Percentiles rank a stretch among this genome's conserved stretches.
phyloP scores from a whole-genome alignment of 345 rosid genomes.

The Noccaea caerulescens region DNA sequence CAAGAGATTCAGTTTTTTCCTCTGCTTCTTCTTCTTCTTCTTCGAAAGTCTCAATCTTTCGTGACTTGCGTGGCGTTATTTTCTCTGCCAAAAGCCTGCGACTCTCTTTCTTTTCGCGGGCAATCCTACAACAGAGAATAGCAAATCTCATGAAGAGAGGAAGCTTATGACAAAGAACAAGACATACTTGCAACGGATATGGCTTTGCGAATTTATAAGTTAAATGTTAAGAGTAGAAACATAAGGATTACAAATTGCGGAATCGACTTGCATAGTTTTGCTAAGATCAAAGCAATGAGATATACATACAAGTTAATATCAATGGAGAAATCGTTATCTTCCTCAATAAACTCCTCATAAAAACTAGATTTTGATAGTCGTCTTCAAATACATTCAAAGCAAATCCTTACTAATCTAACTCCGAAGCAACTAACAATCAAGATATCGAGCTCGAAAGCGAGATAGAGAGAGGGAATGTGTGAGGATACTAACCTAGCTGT shows the following conservation, averaged over 20 bases:
- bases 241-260: not conserved
- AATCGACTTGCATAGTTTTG: not conserved
- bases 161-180: not conserved
- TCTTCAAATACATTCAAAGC: not conserved
- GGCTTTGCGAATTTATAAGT: not conserved
- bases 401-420: not conserved
- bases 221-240: not conserved
- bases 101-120: conserved; percentile 75
- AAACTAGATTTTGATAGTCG: not conserved
- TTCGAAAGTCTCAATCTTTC: conserved; percentile 36
- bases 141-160: conserved; percentile 6
- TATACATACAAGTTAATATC: not conserved
- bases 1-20: conserved; percentile 46
- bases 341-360: conserved; percentile 11
- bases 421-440: not conserved
- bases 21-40: conserved; percentile 55
- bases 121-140: conserved; percentile 46
- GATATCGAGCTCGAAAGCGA: not conserved
- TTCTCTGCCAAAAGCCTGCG: conserved; percentile 68
- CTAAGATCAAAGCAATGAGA: conserved; percentile 8
- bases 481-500: conserved; percentile 54
- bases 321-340: not conserved
- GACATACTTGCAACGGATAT: not conserved
- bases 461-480: not conserved
- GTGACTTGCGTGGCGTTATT: conserved; percentile 53